Conservation (phyloP, 2,329 filamentous ascomycete genomes). For the Cladorrhinum sp. region DNA sequence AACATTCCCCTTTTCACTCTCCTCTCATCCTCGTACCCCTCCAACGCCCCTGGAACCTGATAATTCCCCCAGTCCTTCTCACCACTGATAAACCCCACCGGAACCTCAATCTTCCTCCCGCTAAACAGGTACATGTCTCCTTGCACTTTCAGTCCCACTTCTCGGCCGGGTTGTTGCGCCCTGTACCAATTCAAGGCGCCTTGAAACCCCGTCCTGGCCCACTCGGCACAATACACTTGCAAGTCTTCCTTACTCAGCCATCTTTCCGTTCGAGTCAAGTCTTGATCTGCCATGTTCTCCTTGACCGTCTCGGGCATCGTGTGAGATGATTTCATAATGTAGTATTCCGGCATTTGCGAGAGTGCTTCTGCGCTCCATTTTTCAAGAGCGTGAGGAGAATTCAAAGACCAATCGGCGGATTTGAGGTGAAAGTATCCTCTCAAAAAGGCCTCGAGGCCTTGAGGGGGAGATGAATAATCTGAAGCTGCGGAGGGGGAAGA, state of each 20-base stretch:
- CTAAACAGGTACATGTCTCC: constrained; percentile 58
- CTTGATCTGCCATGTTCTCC: constrained; percentile 52
- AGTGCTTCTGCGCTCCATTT: constrained; percentile 57
- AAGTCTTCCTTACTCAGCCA: constrained; percentile 62
- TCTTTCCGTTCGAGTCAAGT: constrained; percentile 37
- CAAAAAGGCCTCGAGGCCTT: constrained; percentile 54
- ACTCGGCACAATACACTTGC: constrained; percentile 59
- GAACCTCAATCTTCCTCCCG: constrained; percentile 59
- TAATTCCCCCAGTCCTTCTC: constrained; percentile 65
- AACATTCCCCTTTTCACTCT: constrained; percentile 48
- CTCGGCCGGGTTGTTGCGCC: constrained; percentile 45
- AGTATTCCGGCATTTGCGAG: constrained; percentile 62
- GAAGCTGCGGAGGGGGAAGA: constrained; percentile 49
- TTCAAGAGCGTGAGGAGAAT: constrained; percentile 51
- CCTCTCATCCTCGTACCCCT: constrained; percentile 47
- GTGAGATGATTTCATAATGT: constrained; percentile 58
- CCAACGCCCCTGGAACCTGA: constrained; percentile 62
- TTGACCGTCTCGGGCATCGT: constrained; percentile 60
- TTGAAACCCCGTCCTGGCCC: constrained; percentile 60
- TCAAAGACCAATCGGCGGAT: constrained; percentile 57
- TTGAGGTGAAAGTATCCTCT: constrained; percentile 69
- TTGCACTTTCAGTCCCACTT: constrained; percentile 39
- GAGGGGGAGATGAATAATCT: constrained; percentile 37
- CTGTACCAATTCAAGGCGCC: constrained; percentile 68
- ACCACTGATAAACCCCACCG: constrained; percentile 60